These are phyloP conservation scores for Fistulinella prunicolor DNA, from an alignment of 768 basidiomycete genomes.

Conservation along the genomic window DNA sequence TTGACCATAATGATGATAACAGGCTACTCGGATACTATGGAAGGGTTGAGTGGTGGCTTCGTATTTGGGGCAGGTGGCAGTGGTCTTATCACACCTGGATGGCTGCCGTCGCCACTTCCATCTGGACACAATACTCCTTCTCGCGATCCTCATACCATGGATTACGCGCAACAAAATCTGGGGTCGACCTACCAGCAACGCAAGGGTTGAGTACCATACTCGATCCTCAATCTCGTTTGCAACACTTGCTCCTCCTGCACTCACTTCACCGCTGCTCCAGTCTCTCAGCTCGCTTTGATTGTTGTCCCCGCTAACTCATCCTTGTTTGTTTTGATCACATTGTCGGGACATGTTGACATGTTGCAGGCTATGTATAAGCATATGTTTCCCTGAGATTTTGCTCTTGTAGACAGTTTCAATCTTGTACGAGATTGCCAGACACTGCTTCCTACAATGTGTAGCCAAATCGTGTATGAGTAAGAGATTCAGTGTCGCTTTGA, in stretches of 20 bases:
- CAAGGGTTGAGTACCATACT: conserved; percentile 18
- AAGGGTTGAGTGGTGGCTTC: conserved; percentile 82
- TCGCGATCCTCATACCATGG: conserved; percentile 23
- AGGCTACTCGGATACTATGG: conserved; percentile 81
- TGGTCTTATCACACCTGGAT: conserved; percentile 75
- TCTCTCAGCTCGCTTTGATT: conserved; percentile 1
- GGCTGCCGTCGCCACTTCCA: conserved; percentile 55
- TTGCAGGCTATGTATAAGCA: conserved; percentile 18
- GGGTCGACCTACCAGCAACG: conserved; percentile 23
- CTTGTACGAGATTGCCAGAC: not conserved
- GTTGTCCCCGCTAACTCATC: not conserved
- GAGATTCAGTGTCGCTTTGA: too few species aligned
- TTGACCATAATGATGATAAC: conserved; percentile 6
- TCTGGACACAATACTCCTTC: conserved; percentile 51
- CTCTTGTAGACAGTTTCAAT: conserved; percentile 1
- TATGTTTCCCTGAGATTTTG: not conserved
- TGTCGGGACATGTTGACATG: conserved; percentile 5
- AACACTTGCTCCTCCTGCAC: conserved; percentile 2
- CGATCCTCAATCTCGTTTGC: conserved; percentile 1
- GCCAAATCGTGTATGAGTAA: too few species aligned
- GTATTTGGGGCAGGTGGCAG: conserved; percentile 82
- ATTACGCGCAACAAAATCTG: conserved; percentile 29
- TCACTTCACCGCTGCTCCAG: not conserved
- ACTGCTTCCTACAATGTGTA: not conserved
- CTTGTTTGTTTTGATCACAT: conserved; percentile 12